These are phyloP conservation scores for Cladosporium sp. DNA, from an alignment of 2,329 filamentous ascomycete genomes.

Conservation along the genomic window DNA sequence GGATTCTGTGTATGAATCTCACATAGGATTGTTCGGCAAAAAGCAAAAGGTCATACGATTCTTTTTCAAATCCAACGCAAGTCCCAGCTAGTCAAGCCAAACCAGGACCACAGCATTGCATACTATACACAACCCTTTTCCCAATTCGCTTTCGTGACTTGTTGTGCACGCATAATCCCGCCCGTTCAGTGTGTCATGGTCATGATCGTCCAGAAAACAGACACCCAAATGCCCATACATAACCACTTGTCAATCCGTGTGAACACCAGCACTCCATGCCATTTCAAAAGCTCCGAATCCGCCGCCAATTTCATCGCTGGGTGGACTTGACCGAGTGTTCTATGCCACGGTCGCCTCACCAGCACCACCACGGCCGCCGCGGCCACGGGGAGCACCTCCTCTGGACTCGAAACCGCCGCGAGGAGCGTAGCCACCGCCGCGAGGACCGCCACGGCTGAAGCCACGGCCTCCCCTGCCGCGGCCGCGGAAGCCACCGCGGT, in stretches of 20 bases:
- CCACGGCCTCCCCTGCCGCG: constrained; percentile 68
- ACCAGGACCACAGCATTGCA: background rate
- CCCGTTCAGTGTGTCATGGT: background rate
- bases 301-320: background rate
- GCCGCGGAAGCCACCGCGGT: constrained; percentile 72
- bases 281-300: background rate
- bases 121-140: background rate
- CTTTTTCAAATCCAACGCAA: background rate
- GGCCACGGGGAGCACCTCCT: background rate
- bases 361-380: constrained; percentile 6
- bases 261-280: background rate
- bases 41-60: no score
- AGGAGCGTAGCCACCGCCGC: constrained; percentile 6
- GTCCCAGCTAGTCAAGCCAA: background rate
- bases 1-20: no score
- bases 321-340: background rate
- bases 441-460: constrained; percentile 4
- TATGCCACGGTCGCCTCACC: constrained; percentile 1
- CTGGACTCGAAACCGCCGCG: background rate
- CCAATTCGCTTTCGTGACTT: background rate
- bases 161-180: background rate
- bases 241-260: background rate
- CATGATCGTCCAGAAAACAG: background rate
- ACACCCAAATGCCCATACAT: background rate
- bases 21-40: no score